Percentiles rank a stretch among this genome's conserved stretches.
phyloP scores from a whole-genome alignment of 208 protist genomes.

The Trypanosomatidae sp. region DNA sequence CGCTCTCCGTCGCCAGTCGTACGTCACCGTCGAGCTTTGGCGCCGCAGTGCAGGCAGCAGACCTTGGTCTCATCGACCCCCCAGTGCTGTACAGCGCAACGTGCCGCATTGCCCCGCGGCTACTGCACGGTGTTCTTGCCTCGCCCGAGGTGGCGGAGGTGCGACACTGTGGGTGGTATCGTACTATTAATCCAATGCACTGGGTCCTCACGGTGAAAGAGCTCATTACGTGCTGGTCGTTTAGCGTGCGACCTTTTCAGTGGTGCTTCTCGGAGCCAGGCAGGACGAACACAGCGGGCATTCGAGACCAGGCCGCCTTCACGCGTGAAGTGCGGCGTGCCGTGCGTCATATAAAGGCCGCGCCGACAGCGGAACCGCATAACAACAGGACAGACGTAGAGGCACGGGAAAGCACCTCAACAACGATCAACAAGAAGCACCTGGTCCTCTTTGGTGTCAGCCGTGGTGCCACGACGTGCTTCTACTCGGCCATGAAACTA shows the following conservation, averaged over 20 bases:
- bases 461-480: constrained; percentile 76
- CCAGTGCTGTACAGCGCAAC: constrained; percentile 55
- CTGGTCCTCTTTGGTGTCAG: constrained; percentile 88
- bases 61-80: constrained; percentile 18
- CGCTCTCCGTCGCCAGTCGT: neutral
- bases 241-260: constrained; percentile 45
- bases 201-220: constrained; percentile 66
- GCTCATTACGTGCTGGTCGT: constrained; percentile 41
- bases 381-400: neutral
- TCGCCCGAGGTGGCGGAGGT: constrained; percentile 80
- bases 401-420: neutral
- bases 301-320: constrained; percentile 66
- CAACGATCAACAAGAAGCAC: constrained; percentile 17
- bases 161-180: constrained; percentile 48
- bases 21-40: neutral
- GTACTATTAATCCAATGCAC: constrained; percentile 63
- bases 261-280: constrained; percentile 62
- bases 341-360: constrained; percentile 37
- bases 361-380: neutral
- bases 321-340: constrained; percentile 69
- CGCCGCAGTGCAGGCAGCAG: constrained; percentile 1
- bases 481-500: constrained; percentile 84
- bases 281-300: constrained; percentile 61
- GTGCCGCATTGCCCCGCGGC: constrained; percentile 58
- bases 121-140: constrained; percentile 77